phyloP scores from a whole-genome alignment of 768 basidiomycete species.

The Punctularia strigosozonata region DNA sequence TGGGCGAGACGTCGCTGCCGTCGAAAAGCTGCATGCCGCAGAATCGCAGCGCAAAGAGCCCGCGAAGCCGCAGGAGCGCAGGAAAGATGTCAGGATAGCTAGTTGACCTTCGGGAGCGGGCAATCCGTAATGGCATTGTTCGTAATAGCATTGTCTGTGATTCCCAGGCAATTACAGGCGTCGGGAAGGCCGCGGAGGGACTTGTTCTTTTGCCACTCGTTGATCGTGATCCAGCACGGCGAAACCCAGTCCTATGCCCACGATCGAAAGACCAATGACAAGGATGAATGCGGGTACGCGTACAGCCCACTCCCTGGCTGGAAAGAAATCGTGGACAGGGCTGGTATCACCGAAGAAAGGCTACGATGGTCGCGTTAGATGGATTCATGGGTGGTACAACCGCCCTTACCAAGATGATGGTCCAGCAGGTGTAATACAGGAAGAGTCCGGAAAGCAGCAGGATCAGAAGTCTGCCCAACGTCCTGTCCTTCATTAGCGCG shows the following conservation, averaged over 20 bases:
- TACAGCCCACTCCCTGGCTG: conserved; percentile 86
- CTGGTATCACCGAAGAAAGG: conserved; percentile 76
- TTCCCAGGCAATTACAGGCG: neutral
- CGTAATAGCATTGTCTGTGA: neutral
- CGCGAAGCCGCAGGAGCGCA: conserved; percentile 3
- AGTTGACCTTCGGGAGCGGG: too few relatives aligned
- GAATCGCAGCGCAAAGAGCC: conserved; percentile 22
- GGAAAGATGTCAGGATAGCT: conserved; percentile 2
- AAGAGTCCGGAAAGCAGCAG: conserved; percentile 66
- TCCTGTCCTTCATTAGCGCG: too few relatives aligned
- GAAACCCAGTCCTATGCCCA: conserved; percentile 69
- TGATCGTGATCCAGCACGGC: conserved; percentile 66
- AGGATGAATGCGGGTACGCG: conserved; percentile 78
- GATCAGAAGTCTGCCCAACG: too few relatives aligned
- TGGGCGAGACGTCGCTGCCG: conserved; percentile 52
- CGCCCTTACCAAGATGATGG: conserved; percentile 66
- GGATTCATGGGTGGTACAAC: conserved; percentile 2
- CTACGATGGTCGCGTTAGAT: conserved; percentile 20
- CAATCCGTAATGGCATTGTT: too few relatives aligned
- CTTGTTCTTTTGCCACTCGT: too few relatives aligned
- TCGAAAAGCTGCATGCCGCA: conserved; percentile 53
- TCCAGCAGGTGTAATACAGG: conserved; percentile 88
- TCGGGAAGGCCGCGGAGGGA: too few relatives aligned
- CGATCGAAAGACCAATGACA: conserved; percentile 65
- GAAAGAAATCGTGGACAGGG: conserved; percentile 71